phyloP scores from a whole-genome alignment of 176 grass and related monocot species.

The Eleusine indica region DNA sequence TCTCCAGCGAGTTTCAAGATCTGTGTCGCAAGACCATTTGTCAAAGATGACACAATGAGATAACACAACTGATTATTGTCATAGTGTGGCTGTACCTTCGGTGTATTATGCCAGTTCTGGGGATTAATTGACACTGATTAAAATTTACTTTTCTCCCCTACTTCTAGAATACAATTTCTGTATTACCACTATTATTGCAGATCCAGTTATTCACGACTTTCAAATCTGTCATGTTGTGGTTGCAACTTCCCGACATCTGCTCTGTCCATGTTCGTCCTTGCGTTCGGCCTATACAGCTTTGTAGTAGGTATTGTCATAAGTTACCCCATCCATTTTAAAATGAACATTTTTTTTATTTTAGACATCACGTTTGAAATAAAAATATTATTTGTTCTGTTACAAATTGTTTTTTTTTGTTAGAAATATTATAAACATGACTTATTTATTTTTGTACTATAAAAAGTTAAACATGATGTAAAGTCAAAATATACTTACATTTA shows the following conservation, averaged over 20 bases:
- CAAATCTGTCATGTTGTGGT: neutral
- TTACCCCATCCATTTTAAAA: neutral
- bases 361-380: no score
- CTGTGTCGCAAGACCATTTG: slow-evolving; percentile 42
- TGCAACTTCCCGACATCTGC: neutral
- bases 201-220: slow-evolving; percentile 7
- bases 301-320: neutral
- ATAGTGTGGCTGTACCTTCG: slow-evolving; percentile 23
- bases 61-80: slow-evolving; percentile 21
- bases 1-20: slow-evolving; percentile 28
- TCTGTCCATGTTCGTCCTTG: no score
- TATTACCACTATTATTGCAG: neutral
- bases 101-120: slow-evolving; percentile 30
- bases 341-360: no score
- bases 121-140: slow-evolving; percentile 20
- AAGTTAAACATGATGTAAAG: no score
- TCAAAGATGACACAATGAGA: slow-evolving; percentile 22
- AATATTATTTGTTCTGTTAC: no score
- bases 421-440: no score
- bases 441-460: no score
- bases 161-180: neutral
- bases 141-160: neutral
- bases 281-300: neutral
- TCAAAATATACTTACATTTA: no score
- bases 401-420: no score